These are phyloP conservation scores for Macrophomina phaseolina DNA, from an alignment of 2,329 filamentous ascomycete species.

Conservation along the genomic window DNA sequence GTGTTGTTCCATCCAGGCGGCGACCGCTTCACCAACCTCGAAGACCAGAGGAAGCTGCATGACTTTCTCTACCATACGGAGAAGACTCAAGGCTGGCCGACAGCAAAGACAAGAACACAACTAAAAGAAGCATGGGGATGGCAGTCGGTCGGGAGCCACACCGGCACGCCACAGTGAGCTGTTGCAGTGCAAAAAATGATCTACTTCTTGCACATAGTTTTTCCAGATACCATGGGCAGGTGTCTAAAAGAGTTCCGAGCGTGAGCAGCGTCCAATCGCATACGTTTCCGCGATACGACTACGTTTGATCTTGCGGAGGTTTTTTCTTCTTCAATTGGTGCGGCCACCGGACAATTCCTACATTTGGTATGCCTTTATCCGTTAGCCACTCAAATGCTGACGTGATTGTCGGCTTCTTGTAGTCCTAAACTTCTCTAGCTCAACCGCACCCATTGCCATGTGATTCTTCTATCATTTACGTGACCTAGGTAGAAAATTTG, in stretches of 20 bases:
- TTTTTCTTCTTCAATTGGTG: not conserved
- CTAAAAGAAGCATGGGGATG: slow-evolving; percentile 22
- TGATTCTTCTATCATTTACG: too few relatives aligned
- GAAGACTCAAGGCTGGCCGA: slow-evolving; percentile 18
- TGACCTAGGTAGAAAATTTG: too few relatives aligned
- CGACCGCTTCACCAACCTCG: slow-evolving; percentile 20
- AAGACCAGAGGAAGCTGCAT: not conserved
- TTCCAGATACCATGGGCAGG: not conserved
- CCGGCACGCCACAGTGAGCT: not conserved
- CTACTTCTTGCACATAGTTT: not conserved
- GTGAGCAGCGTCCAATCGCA: not conserved
- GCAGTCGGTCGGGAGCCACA: not conserved
- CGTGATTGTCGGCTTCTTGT: too few relatives aligned
- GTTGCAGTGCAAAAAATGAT: too few relatives aligned
- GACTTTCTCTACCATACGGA: slow-evolving; percentile 5
- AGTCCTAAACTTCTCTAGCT: too few relatives aligned
- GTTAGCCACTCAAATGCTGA: too few relatives aligned
- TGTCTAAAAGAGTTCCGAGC: not conserved
- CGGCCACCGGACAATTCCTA: not conserved
- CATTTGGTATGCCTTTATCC: too few relatives aligned
- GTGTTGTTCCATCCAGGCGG: not conserved
- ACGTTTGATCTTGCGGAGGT: not conserved
- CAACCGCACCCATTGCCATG: too few relatives aligned
- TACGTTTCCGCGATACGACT: slow-evolving; percentile 1
- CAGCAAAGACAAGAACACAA: not conserved